These are phyloP conservation scores for Lactifluus subvellereus DNA, from an alignment of 768 basidiomycete genomes.

Conservation along the genomic window DNA sequence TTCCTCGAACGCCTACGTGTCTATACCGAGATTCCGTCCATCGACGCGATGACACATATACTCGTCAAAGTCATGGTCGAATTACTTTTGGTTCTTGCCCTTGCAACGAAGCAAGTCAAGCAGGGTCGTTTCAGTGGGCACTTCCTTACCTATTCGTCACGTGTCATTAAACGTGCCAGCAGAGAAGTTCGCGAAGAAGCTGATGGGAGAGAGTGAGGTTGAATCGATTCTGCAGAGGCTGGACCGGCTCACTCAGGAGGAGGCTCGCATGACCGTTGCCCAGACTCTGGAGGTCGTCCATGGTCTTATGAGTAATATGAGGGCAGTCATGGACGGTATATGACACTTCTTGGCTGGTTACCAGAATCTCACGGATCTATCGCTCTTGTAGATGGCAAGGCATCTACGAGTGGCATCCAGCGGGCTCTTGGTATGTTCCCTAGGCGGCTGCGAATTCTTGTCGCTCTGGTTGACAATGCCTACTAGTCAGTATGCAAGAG, in stretches of 20 bases:
- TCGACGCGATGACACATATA: background rate
- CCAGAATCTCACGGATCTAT: background rate
- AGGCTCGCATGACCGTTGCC: background rate
- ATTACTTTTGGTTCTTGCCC: slow-evolving; percentile 7
- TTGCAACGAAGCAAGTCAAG: slow-evolving; percentile 5
- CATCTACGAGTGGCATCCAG: background rate
- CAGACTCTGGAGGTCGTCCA: background rate
- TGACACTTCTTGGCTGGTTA: background rate
- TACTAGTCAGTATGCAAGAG: background rate
- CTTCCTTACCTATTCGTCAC: background rate
- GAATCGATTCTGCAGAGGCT: background rate
- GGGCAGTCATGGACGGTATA: background rate
- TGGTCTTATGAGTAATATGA: background rate
- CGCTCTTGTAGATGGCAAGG: background rate
- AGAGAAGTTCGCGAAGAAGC: slow-evolving; percentile 11
- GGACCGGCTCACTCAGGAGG: slow-evolving; percentile 4
- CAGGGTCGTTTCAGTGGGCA: slow-evolving; percentile 7
- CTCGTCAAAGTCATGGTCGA: background rate
- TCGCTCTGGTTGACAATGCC: background rate
- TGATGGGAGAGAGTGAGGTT: background rate
- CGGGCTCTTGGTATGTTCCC: background rate
- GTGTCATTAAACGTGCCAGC: background rate
- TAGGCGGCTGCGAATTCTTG: too few species aligned
- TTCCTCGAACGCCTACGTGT: slow-evolving; percentile 4
- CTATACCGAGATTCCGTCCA: background rate